phyloP scores from a whole-genome alignment of 805 yeast species.

The Ascoidea rubescens region DNA sequence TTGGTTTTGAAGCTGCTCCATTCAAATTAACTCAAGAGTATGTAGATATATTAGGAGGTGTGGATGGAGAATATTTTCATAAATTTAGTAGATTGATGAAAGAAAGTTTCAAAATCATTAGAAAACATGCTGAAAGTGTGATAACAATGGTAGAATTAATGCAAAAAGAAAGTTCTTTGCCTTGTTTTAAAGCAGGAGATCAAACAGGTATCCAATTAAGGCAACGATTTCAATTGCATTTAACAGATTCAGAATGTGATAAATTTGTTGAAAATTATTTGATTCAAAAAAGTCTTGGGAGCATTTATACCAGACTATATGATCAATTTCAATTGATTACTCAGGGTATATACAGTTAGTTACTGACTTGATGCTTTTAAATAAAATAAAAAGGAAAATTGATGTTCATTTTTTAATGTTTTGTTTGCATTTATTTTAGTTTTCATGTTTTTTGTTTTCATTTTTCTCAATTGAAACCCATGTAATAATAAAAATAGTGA shows the following conservation, averaged over 20 bases:
- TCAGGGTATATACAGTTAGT: constrained; percentile 78
- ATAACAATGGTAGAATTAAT: constrained; percentile 80
- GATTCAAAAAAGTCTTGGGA: constrained; percentile 73
- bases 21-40: constrained; percentile 87
- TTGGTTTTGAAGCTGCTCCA: constrained; percentile 96
- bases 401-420: too few species aligned
- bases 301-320: constrained; percentile 80
- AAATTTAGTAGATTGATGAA: constrained; percentile 52
- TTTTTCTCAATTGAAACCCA: too few species aligned
- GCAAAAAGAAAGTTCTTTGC: constrained; percentile 82
- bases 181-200: constrained; percentile 84
- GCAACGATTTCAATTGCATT: constrained; percentile 70
- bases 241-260: constrained; percentile 61
- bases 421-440: too few species aligned
- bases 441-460: too few species aligned
- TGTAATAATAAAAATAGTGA: too few species aligned
- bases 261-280: constrained; percentile 63
- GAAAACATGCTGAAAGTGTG: constrained; percentile 62
- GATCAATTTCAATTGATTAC: constrained; percentile 92
- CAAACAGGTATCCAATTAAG: constrained; percentile 66
- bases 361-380: neutral
- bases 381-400: too few species aligned
- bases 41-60: constrained; percentile 77
- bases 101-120: constrained; percentile 57
- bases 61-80: constrained; percentile 42